These are phyloP conservation scores for Paracamarosporium sp. DNA, from an alignment of 2,329 filamentous ascomycete genomes.

Conservation along the genomic window DNA sequence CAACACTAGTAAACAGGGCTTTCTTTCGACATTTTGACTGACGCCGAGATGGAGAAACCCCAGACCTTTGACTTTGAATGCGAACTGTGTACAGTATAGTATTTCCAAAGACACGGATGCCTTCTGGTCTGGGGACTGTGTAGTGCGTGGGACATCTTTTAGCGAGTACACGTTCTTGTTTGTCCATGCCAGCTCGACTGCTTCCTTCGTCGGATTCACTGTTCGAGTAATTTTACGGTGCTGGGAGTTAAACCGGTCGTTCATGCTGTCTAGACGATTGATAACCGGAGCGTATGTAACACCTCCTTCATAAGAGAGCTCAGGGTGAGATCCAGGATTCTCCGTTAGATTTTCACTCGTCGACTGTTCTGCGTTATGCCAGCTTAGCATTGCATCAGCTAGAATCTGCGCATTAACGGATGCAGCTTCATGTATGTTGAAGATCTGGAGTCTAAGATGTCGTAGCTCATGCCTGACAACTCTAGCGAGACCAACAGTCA, in stretches of 20 bases:
- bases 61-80: constrained; percentile 1
- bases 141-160: constrained; percentile 2
- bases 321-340: background rate
- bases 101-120: constrained; percentile 17
- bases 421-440: constrained; percentile 12
- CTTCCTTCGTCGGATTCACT: background rate
- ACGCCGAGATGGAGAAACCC: background rate
- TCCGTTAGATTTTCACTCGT: background rate
- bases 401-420: background rate
- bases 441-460: constrained; percentile 12
- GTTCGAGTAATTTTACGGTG: constrained; percentile 17
- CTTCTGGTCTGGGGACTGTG: constrained; percentile 39
- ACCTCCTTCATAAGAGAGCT: constrained; percentile 2
- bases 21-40: background rate
- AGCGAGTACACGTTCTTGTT: constrained; percentile 13
- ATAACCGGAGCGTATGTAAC: constrained; percentile 4
- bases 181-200: background rate
- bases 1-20: background rate
- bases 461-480: constrained; percentile 12
- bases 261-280: background rate
- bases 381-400: constrained; percentile 7
- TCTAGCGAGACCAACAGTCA: constrained; percentile 14
- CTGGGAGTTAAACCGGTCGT: constrained; percentile 32
- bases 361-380: constrained; percentile 4
- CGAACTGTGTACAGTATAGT: background rate